Evolutionary conservation across 306 rosid species (phyloP).

Genomic region (barrel medic (Medicago truncatula)): MtrunA17r5.0-ANR NC_053049.1:41727501-41728000

Average conservation of each 20-base stretch:
- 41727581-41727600: constrained; percentile 92
- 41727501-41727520: constrained; percentile 77
- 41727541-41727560: constrained; percentile 88
- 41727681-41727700: constrained; percentile 53
- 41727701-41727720: not conserved
- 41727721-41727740: not conserved
- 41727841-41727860: not conserved
- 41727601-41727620: constrained; percentile 95
- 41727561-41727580: constrained; percentile 86
- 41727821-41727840: constrained; percentile 30
- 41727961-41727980: not conserved
- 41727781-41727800: not conserved
- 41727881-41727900: not conserved
- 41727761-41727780: constrained; percentile 39
- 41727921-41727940: no score
- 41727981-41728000: not conserved
- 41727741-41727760: constrained; percentile 14
- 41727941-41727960: not conserved
- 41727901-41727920: not conserved
- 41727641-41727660: constrained; percentile 88
- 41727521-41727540: constrained; percentile 97
- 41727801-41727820: not conserved
- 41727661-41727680: constrained; percentile 67
- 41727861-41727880: constrained; percentile 32
- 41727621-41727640: constrained; percentile 89